Evolutionary conservation across 495 filamentous ascomycete species (phyloP).

Genomic region (Antarctomyces pellizariae): DNA sequence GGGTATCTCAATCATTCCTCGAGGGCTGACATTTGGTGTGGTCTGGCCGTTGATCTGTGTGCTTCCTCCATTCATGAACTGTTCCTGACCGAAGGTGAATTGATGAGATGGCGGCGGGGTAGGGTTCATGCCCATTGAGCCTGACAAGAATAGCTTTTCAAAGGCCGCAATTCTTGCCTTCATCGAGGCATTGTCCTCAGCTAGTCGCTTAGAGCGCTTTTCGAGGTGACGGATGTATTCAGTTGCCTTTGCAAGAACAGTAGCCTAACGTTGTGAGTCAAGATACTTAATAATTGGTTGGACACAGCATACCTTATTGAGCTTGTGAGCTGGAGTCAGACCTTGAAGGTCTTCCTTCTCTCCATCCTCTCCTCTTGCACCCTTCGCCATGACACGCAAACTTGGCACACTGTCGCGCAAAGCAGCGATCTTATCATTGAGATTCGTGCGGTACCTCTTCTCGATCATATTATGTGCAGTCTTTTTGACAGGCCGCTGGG

Average conservation of each 20-base stretch:
- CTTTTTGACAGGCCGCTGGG: constrained; percentile 68
- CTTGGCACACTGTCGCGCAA: constrained; percentile 76
- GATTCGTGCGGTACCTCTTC: constrained; percentile 83
- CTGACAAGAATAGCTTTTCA: constrained; percentile 40
- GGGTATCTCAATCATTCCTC: constrained; percentile 56
- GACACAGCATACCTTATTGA: constrained; percentile 44
- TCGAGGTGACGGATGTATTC: constrained; percentile 91
- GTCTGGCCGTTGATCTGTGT: constrained; percentile 10
- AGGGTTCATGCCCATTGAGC: constrained; percentile 28
- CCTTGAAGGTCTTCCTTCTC: constrained; percentile 62
- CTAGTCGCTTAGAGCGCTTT: constrained; percentile 57
- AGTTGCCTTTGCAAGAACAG: constrained; percentile 74
- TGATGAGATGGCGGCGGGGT: constrained; percentile 21
- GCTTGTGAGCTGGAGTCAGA: constrained; percentile 59
- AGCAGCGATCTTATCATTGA: constrained; percentile 91
- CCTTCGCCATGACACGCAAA: constrained; percentile 52
- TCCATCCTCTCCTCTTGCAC: constrained; percentile 38
- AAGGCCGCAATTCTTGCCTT: constrained; percentile 45
- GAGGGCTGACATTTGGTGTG: no score
- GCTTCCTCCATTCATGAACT: not conserved
- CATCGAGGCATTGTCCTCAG: constrained; percentile 56
- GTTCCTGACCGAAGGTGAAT: constrained; percentile 8
- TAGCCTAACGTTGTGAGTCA: constrained; percentile 4
- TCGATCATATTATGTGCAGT: constrained; percentile 96
- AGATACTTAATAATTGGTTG: constrained; percentile 1